phyloP scores from a whole-genome alignment of 2,329 filamentous ascomycete species.

The Diaporthe humulicola region DNA sequence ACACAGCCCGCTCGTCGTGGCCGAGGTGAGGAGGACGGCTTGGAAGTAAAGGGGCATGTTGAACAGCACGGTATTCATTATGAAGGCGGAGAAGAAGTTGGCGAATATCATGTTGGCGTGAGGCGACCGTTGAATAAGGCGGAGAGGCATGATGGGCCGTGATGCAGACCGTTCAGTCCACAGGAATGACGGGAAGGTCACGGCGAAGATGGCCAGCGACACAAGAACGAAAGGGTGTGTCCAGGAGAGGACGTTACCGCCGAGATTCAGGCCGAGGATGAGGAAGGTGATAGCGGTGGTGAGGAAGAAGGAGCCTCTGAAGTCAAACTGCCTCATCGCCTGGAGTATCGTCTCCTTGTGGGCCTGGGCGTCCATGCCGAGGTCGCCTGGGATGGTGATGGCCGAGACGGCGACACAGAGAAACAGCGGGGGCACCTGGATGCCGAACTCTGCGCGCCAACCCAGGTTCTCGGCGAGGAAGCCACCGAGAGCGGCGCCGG shows the following conservation, averaged over 20 bases:
- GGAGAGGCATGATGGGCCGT: constrained; percentile 72
- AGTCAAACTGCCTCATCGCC: constrained; percentile 70
- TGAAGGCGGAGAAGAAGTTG: constrained; percentile 65
- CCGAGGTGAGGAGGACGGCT: constrained; percentile 77
- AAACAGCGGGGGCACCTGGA: constrained; percentile 68
- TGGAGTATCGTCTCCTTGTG: constrained; percentile 58
- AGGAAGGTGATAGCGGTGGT: constrained; percentile 67
- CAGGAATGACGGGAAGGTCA: constrained; percentile 65
- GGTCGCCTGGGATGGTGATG: constrained; percentile 62
- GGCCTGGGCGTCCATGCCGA: constrained; percentile 60
- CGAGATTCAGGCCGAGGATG: constrained; percentile 72
- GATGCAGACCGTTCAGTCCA: constrained; percentile 63
- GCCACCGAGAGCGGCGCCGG: constrained; percentile 78
- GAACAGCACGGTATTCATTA: constrained; percentile 70
- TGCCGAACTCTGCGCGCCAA: constrained; percentile 80
- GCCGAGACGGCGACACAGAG: constrained; percentile 60
- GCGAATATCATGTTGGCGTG: constrained; percentile 70
- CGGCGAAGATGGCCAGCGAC: constrained; percentile 61
- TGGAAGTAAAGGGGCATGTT: constrained; percentile 83
- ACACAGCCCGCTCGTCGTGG: constrained; percentile 79
- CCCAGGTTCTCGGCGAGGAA: constrained; percentile 78
- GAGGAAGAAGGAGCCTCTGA: constrained; percentile 66
- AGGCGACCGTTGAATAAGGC: constrained; percentile 63
- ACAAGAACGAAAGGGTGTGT: constrained; percentile 69
- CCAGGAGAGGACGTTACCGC: constrained; percentile 75